Evolutionary conservation across 257 asterid species (phyloP).

Genomic region (Haberlea rhodopensis): DNA sequence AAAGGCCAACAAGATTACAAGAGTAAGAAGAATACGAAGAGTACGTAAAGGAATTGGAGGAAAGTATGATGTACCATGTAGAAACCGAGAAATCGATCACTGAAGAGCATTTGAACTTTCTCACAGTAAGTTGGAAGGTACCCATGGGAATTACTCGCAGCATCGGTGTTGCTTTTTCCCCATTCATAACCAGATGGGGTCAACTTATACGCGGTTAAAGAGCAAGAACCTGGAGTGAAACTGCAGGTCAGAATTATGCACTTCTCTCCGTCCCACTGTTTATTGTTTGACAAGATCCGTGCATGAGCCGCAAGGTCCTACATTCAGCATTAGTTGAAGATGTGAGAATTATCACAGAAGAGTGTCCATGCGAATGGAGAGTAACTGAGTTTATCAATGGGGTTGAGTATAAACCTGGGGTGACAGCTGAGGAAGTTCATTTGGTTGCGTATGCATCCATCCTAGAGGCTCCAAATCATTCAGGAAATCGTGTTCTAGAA

Average conservation of each 20-base stretch:
- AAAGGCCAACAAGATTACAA: neutral
- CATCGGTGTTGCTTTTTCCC: constrained; percentile 92
- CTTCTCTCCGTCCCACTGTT: constrained; percentile 99
- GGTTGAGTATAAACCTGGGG: constrained; percentile 57
- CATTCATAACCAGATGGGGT: constrained; percentile 97
- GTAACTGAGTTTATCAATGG: neutral
- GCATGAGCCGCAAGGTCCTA: constrained; percentile 88
- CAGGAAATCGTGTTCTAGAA: constrained; percentile 89
- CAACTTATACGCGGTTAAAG: constrained; percentile 86
- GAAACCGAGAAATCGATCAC: constrained; percentile 96
- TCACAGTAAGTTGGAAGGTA: constrained; percentile 93
- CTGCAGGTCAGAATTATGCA: constrained; percentile 95
- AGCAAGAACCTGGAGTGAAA: constrained; percentile 97
- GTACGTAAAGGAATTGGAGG: neutral
- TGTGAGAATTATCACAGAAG: neutral
- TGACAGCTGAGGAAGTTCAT: constrained; percentile 93
- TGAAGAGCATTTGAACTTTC: constrained; percentile 95
- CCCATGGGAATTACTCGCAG: constrained; percentile 89
- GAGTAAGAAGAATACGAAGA: neutral
- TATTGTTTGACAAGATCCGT: constrained; percentile 69
- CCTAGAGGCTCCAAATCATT: constrained; percentile 95
- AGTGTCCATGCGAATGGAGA: neutral
- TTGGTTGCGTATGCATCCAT: constrained; percentile 99
- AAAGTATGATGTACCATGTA: constrained; percentile 63
- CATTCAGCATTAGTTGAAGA: constrained; percentile 10